Percentiles rank a stretch among this genome's conserved stretches.
Evolutionary conservation across 306 rosid genomes (phyloP).

Genomic region (Luffa aegyptiaca): DNA sequence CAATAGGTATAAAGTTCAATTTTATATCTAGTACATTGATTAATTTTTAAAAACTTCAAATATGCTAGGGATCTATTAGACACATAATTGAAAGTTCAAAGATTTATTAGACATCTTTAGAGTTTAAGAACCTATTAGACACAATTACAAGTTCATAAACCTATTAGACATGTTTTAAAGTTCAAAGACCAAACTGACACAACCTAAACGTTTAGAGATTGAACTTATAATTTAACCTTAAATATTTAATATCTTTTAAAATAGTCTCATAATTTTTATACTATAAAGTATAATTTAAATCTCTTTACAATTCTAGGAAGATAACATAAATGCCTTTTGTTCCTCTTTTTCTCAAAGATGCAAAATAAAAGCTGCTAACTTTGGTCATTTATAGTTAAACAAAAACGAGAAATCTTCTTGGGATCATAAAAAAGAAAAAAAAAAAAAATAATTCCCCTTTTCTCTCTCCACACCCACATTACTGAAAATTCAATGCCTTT

Average conservation of each 20-base stretch:
- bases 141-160: too few relatives aligned
- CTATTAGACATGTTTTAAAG: too few relatives aligned
- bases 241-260: background rate
- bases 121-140: too few relatives aligned
- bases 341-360: background rate
- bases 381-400: background rate
- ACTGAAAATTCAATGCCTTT: background rate
- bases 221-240: too few relatives aligned
- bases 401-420: background rate
- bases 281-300: background rate
- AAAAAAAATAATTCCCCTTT: background rate
- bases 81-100: too few relatives aligned
- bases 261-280: background rate
- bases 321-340: background rate
- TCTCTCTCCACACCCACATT: background rate
- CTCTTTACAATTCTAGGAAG: background rate
- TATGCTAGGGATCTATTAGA: too few relatives aligned
- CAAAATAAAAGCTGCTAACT: constrained; percentile 4
- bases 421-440: background rate
- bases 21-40: too few relatives aligned
- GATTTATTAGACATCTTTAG: too few relatives aligned
- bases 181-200: too few relatives aligned
- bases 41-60: too few relatives aligned
- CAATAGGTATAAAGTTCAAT: too few relatives aligned
- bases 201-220: too few relatives aligned